A percentile compares a stretch with the other conserved stretches of the same genome.
Evolutionary conservation across 2,329 filamentous ascomycete species (phyloP).

Genomic region (Calycina herbarum): DNA sequence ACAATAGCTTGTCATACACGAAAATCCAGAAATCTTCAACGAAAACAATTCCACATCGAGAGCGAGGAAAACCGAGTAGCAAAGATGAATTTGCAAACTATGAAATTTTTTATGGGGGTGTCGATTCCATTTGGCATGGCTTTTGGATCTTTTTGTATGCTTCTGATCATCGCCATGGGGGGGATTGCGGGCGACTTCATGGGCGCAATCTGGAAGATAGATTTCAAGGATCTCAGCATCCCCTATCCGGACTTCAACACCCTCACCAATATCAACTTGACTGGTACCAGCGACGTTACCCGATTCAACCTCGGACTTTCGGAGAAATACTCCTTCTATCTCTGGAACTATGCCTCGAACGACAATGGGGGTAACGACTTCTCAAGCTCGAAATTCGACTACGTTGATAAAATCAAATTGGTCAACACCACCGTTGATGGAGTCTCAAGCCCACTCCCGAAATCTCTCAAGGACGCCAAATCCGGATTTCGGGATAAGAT

Average conservation of each 20-base stretch:
- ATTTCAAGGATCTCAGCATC: conserved; percentile 6
- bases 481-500: background rate
- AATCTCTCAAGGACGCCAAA: conserved; percentile 2
- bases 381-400: background rate
- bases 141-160: conserved; percentile 10
- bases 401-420: background rate
- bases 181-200: conserved; percentile 3
- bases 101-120: background rate
- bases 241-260: background rate
- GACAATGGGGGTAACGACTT: background rate
- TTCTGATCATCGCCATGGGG: conserved; percentile 5
- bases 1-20: background rate
- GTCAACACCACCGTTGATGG: background rate
- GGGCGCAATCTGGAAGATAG: conserved; percentile 6
- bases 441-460: background rate
- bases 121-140: conserved; percentile 6
- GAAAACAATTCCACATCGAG: background rate
- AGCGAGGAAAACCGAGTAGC: background rate
- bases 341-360: background rate
- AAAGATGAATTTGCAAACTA: background rate
- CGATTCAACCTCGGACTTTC: background rate
- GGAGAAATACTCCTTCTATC: conserved; percentile 3
- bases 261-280: background rate
- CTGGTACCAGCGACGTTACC: background rate
- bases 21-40: background rate